Conservation (phyloP, 1,284 basidiomycete species). For the Puccinia hordei region DNA sequence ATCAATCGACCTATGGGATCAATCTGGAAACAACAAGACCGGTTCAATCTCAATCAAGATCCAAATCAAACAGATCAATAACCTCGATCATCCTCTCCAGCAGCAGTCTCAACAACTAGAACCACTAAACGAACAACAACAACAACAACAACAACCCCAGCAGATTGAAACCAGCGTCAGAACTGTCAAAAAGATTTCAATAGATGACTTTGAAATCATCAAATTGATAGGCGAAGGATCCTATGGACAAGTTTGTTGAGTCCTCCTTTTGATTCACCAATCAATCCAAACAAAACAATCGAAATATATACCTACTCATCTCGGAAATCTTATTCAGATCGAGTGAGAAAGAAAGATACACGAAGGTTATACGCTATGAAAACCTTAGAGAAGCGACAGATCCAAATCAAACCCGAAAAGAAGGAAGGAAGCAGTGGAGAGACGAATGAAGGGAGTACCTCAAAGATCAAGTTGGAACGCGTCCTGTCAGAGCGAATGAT, state of each 20-base stretch:
- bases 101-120: no score
- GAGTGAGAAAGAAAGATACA: slow-evolving; percentile 61
- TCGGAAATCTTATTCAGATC: slow-evolving; percentile 55
- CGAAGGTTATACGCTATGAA: slow-evolving; percentile 62
- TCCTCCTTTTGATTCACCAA: slow-evolving; percentile 16
- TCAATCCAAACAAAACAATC: background rate
- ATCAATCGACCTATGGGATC: slow-evolving; percentile 53
- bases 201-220: slow-evolving; percentile 61
- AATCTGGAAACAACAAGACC: background rate
- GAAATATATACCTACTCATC: no score
- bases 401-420: slow-evolving; percentile 51
- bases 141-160: slow-evolving; percentile 51
- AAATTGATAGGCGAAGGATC: slow-evolving; percentile 61
- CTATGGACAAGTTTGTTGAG: slow-evolving; percentile 60
- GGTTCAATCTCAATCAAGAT: slow-evolving; percentile 29
- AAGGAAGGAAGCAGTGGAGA: slow-evolving; percentile 32
- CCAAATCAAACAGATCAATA: slow-evolving; percentile 30
- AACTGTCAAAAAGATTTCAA: slow-evolving; percentile 54
- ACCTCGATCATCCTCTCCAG: slow-evolving; percentile 44
- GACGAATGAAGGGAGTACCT: slow-evolving; percentile 55
- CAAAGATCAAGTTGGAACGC: slow-evolving; percentile 55
- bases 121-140: slow-evolving; percentile 51
- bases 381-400: slow-evolving; percentile 60
- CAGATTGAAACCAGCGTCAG: slow-evolving; percentile 13
- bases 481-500: slow-evolving; percentile 61